Conservation (phyloP, 495 filamentous ascomycete species). For the Parathielavia hyrcaniae region DNA sequence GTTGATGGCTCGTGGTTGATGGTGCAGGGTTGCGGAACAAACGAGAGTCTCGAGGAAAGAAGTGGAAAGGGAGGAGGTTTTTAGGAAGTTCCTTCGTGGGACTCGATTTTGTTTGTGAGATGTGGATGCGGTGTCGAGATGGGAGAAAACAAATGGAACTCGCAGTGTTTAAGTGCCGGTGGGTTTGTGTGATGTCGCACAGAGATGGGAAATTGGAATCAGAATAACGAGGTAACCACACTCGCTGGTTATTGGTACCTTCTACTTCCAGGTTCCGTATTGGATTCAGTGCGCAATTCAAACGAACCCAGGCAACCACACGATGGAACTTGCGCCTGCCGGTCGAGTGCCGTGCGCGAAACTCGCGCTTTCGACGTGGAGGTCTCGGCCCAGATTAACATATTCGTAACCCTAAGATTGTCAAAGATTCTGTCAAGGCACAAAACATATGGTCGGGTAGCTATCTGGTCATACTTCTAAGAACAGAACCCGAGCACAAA, state of each 20-base stretch:
- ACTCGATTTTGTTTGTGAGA: neutral
- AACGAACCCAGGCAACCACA: too few species aligned
- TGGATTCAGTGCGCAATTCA: too few species aligned
- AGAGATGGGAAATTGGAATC: constrained; percentile 4
- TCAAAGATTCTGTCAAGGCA: too few species aligned
- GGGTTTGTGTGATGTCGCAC: neutral
- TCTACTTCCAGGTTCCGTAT: neutral
- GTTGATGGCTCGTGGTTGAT: neutral
- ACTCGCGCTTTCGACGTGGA: too few species aligned
- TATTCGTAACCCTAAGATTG: too few species aligned
- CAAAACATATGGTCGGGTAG: too few species aligned
- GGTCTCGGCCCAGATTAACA: too few species aligned
- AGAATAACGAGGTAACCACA: neutral
- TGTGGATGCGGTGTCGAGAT: constrained; percentile 3
- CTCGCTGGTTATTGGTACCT: neutral
- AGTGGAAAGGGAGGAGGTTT: neutral
- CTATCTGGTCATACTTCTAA: too few species aligned
- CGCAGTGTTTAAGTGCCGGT: neutral
- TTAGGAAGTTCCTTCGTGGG: neutral
- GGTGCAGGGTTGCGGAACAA: neutral
- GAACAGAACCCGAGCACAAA: too few species aligned
- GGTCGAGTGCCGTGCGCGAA: too few species aligned
- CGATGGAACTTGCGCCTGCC: too few species aligned
- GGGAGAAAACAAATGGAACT: constrained; percentile 1
- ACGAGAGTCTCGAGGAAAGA: neutral